Evolutionary conservation across 2,329 filamentous ascomycete species (phyloP).

Genomic region (Colletotrichum sp.): DNA sequence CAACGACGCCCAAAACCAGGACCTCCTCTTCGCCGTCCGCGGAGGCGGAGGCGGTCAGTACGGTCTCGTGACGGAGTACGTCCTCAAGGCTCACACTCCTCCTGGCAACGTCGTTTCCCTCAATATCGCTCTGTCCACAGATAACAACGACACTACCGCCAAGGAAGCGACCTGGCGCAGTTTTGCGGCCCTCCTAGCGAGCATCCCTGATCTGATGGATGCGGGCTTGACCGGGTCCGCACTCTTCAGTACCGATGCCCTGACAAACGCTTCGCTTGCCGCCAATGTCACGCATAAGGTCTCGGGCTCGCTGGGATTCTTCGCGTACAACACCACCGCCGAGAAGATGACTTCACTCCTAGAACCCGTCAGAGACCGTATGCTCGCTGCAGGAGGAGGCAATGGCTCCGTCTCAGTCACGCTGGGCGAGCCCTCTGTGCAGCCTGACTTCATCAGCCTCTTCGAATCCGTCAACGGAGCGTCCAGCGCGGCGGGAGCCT

Average conservation of each 20-base stretch:
- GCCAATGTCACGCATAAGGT: not conserved
- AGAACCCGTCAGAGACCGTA: not conserved
- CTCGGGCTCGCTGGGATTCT: not conserved
- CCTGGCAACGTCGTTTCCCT: conserved; percentile 6
- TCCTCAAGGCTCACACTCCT: not conserved
- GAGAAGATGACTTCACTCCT: not conserved
- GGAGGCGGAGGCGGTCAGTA: conserved; percentile 60
- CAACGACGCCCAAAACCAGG: conserved; percentile 46
- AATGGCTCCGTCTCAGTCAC: not conserved
- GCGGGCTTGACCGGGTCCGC: not conserved
- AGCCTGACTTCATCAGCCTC: not conserved
- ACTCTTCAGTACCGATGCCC: not conserved
- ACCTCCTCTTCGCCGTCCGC: conserved; percentile 62
- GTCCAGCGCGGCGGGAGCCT: not conserved
- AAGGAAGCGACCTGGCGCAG: not conserved
- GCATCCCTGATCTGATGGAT: conserved; percentile 4
- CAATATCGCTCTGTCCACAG: not conserved
- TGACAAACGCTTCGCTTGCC: not conserved
- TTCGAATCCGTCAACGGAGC: conserved; percentile 3
- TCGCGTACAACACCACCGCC: not conserved
- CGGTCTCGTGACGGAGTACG: conserved; percentile 46
- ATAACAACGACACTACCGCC: not conserved
- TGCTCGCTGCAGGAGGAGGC: not conserved
- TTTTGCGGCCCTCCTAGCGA: not conserved
- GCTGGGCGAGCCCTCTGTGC: not conserved